These are phyloP conservation scores for Metschnikowia koreensis DNA, from an alignment of 805 yeast genomes.

Conservation along the genomic window DNA sequence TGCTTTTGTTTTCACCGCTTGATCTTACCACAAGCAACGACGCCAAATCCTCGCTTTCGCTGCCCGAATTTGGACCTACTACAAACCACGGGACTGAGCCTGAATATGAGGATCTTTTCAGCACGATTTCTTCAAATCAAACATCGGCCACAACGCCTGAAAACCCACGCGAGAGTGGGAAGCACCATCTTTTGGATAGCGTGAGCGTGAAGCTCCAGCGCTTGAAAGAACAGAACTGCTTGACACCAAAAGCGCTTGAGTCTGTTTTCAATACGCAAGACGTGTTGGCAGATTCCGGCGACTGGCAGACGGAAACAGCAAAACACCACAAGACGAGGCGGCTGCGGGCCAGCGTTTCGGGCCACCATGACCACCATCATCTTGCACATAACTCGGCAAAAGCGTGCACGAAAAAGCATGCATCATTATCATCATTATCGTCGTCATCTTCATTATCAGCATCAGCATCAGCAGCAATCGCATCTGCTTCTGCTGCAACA, in stretches of 20 bases:
- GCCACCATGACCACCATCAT: background rate
- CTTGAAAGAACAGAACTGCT: conserved; percentile 18
- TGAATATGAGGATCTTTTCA: conserved; percentile 13
- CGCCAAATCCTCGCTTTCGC: conserved; percentile 1
- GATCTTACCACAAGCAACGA: conserved; percentile 3
- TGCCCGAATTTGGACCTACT: conserved; percentile 5
- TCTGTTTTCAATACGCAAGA: conserved; percentile 31
- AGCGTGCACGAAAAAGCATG: background rate
- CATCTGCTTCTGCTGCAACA: too few species aligned
- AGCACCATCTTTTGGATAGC: conserved; percentile 12
- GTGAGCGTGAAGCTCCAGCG: conserved; percentile 19
- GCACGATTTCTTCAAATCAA: conserved; percentile 7
- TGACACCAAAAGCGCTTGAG: conserved; percentile 26
- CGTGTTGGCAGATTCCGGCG: conserved; percentile 22
- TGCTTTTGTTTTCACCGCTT: conserved; percentile 6
- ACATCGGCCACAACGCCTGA: conserved; percentile 15
- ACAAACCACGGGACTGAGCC: conserved; percentile 3
- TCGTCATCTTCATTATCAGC: too few species aligned
- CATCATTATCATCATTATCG: too few species aligned
- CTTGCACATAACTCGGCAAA: conserved; percentile 1
- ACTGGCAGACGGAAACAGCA: background rate
- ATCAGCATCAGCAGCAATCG: too few species aligned
- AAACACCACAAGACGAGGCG: conserved; percentile 8
- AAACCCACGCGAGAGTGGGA: background rate
- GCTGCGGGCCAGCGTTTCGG: background rate